phyloP scores from a whole-genome alignment of 805 yeast genomes.

The Schwanniomyces vanrijiae region DNA sequence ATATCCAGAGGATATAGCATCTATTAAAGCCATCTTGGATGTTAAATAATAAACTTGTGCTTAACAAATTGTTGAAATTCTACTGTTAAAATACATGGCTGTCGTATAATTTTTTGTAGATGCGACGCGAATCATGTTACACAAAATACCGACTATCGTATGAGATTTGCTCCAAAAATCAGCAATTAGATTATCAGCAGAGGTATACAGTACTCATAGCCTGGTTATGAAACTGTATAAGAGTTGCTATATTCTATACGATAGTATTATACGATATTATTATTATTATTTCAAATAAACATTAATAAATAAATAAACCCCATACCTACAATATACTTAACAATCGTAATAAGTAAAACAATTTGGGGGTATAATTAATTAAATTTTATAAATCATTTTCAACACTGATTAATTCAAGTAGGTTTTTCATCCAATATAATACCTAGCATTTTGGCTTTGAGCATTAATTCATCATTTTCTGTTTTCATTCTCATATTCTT shows the following conservation, averaged over 20 bases:
- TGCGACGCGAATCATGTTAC: conserved; percentile 1
- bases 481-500: conserved; percentile 51
- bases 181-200: conserved; percentile 1
- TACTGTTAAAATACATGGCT: not conserved
- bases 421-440: conserved; percentile 8
- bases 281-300: not conserved
- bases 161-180: not conserved
- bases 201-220: not conserved
- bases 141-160: conserved; percentile 1
- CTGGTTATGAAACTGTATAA: not conserved
- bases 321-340: not conserved
- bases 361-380: too few relatives aligned
- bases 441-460: conserved; percentile 38
- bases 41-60: not conserved
- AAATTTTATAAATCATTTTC: too few relatives aligned
- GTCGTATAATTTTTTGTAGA: conserved; percentile 1
- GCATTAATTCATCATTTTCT: conserved; percentile 52
- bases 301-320: not conserved
- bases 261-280: not conserved
- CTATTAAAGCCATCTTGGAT: conserved; percentile 26
- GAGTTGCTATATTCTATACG: not conserved
- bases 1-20: conserved; percentile 12
- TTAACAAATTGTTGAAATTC: not conserved
- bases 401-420: not conserved
- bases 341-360: not conserved